These are phyloP conservation scores for Tulasnella sp. DNA, from an alignment of 768 basidiomycete genomes.

Conservation along the genomic window DNA sequence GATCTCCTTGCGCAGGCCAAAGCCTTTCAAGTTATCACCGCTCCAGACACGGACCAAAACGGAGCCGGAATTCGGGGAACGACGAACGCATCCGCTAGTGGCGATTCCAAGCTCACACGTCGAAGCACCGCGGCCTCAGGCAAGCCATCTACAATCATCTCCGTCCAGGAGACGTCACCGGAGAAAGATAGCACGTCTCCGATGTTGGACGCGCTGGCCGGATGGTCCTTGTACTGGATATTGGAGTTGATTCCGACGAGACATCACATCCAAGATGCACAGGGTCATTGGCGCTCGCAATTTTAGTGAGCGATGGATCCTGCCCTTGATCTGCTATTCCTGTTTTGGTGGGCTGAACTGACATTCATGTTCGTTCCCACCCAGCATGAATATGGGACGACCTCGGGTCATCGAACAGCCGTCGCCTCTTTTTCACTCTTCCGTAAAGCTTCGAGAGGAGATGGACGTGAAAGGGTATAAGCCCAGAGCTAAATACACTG, in stretches of 20 bases:
- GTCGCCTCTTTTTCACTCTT: constrained; percentile 4
- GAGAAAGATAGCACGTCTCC: neutral
- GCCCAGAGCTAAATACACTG: neutral
- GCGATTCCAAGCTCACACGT: neutral
- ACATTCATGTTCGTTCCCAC: neutral
- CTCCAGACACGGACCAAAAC: neutral
- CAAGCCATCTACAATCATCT: neutral
- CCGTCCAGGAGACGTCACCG: neutral
- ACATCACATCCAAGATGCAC: constrained; percentile 1
- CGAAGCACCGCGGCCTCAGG: neutral
- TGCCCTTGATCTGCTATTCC: neutral
- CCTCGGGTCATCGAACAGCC: constrained; percentile 1
- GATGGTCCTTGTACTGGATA: constrained; percentile 1
- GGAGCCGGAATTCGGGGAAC: neutral
- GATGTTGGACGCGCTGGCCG: neutral
- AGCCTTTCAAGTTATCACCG: neutral
- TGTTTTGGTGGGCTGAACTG: neutral
- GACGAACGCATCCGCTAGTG: neutral
- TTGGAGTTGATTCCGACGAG: constrained; percentile 5
- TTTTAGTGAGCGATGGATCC: neutral
- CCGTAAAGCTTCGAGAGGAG: constrained; percentile 2
- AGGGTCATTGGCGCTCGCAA: constrained; percentile 6
- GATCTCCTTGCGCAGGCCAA: neutral
- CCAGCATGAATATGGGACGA: constrained; percentile 4
- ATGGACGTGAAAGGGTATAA: neutral